Conservation (phyloP, 768 basidiomycete genomes). For the Naganishia vaughanmartiniae region DNA sequence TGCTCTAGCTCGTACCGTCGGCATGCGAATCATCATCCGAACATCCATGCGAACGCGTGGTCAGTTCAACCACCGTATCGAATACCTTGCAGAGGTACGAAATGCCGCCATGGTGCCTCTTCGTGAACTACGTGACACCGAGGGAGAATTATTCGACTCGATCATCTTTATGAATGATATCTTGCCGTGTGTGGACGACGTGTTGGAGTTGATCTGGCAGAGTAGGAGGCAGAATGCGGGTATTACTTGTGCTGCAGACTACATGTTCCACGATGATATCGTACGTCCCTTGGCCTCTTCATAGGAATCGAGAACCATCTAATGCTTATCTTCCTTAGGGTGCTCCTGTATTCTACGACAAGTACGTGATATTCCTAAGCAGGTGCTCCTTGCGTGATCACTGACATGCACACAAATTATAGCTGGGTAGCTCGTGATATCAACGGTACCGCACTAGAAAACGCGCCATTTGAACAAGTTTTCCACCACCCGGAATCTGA, state of each 20-base stretch:
- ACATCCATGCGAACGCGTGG: conserved; percentile 89
- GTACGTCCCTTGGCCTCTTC: conserved; percentile 54
- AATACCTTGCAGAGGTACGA: conserved; percentile 99
- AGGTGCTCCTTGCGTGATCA: conserved; percentile 41
- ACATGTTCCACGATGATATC: conserved; percentile 98
- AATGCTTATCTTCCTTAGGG: conserved; percentile 52
- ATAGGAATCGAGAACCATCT: background rate
- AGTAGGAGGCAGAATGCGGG: conserved; percentile 88
- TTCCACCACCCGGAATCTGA: conserved; percentile 80
- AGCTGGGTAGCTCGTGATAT: conserved; percentile 99
- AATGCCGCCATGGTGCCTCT: conserved; percentile 95
- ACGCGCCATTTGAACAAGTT: conserved; percentile 90
- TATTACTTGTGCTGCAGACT: conserved; percentile 96
- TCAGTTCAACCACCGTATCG: conserved; percentile 97
- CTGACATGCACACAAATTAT: conserved; percentile 45
- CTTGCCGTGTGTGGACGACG: conserved; percentile 93
- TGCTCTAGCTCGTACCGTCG: conserved; percentile 81
- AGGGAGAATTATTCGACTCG: conserved; percentile 91
- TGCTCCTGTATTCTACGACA: conserved; percentile 83
- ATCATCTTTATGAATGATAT: conserved; percentile 99
- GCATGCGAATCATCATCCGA: conserved; percentile 87
- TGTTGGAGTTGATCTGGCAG: conserved; percentile 97
- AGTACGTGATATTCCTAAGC: conserved; percentile 28
- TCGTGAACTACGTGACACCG: conserved; percentile 84
- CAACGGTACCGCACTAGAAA: conserved; percentile 97